Evolutionary conservation across 352 stramenopile genomes (phyloP), one percentile per base, ranked within the genome.

Genomic region (Phytophthora idaei): DNA sequence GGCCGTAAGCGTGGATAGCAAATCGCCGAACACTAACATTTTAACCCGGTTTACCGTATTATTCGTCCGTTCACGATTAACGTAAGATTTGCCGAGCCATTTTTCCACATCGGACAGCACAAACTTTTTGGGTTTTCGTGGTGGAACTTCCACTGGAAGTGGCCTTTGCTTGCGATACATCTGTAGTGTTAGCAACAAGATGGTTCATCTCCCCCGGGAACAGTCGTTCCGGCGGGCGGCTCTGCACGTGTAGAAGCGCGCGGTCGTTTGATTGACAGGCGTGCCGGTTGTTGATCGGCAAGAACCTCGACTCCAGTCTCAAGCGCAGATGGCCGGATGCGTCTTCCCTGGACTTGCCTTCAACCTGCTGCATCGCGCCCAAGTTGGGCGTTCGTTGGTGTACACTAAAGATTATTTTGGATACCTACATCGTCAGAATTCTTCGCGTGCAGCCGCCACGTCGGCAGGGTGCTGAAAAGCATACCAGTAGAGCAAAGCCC

Each of bases 201-300:
- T 51, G 47, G 6, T 36, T 32, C 56, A 54, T 47, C 39, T 42
- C 41, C 17, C 17, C 17, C 17, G 17, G 17, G 17, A 21, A 21
- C 57, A 36, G 12, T 52, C 46, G 15, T 42, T 34, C 61, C 29
- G 54, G 55, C 36, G 36, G 61, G 46, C 59, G 47, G 45, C 17
- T 64, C 39, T 69, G 36, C 21, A 65, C 53, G 53, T 65, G 63
- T 70, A 70, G 37, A 70, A 66, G 53, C 29, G 61, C 45, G 11
- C n/a, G 32, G 21, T 69, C 54, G 54, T 64, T 63, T 32, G 28
- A 32, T 64, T 45, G 61, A 51, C 44, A 14, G 27, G 29, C 44
- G 8, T 21, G 21, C 32, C 60, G 57, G 44, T 68, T 63, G 61
- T 28, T 57, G 32, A n/a, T 45, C 25, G 28, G 27, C 44, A 68